Evolutionary conservation across 2,329 filamentous ascomycete species (phyloP).

Genomic region (Apiospora phragmitis): DNA sequence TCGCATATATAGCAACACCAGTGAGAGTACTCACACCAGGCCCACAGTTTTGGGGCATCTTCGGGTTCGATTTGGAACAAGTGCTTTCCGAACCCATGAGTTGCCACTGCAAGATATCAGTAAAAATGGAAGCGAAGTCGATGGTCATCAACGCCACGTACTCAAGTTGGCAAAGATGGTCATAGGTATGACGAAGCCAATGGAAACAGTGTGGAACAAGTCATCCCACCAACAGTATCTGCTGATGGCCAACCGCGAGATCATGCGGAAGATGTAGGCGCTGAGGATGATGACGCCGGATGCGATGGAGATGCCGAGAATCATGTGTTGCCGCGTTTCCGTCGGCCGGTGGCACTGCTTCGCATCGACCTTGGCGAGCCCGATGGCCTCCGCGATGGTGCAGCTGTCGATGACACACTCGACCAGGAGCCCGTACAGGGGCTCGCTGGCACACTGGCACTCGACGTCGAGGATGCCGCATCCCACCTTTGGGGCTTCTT

Average conservation of each 20-base stretch:
- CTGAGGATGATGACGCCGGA: constrained; percentile 1
- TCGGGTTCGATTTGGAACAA: constrained; percentile 6
- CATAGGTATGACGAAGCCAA: constrained; percentile 8
- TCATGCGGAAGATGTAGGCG: background rate
- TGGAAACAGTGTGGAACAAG: constrained; percentile 2
- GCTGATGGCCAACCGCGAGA: constrained; percentile 1
- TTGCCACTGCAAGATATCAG: background rate
- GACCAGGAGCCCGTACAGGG: background rate
- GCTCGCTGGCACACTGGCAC: constrained; percentile 5
- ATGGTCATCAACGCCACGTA: background rate
- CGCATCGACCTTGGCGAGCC: constrained; percentile 10
- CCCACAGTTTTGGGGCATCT: constrained; percentile 8
- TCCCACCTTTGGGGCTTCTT: constrained; percentile 9
- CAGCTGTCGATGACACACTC: constrained; percentile 4
- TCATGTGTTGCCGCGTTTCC: constrained; percentile 1
- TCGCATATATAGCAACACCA: background rate
- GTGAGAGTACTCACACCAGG: background rate
- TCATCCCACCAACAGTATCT: constrained; percentile 11
- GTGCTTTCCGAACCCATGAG: constrained; percentile 9
- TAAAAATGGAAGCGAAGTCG: background rate
- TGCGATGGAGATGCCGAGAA: constrained; percentile 3
- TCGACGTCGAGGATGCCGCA: background rate
- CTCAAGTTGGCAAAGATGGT: constrained; percentile 8
- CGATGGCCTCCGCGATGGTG: constrained; percentile 9
- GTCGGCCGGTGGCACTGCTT: background rate